phyloP scores from a whole-genome alignment of 83 land plant species.

The Diphasiastrum complanatum region DNA sequence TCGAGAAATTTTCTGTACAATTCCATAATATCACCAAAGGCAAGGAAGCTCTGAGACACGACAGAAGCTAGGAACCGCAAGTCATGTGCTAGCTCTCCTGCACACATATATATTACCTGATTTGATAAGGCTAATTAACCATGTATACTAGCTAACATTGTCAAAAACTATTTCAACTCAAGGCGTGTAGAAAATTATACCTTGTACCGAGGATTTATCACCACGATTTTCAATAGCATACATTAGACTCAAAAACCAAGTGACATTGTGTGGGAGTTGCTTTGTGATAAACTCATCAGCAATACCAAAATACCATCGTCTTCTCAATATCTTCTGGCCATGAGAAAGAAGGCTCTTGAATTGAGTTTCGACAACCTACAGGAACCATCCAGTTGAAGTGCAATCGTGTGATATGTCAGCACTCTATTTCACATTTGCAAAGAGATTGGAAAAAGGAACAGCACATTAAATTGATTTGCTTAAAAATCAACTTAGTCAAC shows the following conservation, averaged over 20 bases:
- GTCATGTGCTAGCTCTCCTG: conserved; percentile 96
- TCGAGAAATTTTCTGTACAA: conserved; percentile 79
- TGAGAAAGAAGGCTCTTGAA: conserved; percentile 71
- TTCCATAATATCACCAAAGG: conserved; percentile 97
- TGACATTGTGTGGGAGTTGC: conserved; percentile 96
- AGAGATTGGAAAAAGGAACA: no score
- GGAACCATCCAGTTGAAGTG: not conserved
- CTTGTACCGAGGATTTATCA: conserved; percentile 81
- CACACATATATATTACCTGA: conserved; percentile 3
- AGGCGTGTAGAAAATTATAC: conserved; percentile 21
- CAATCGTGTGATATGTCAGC: no score
- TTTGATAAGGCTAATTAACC: not conserved
- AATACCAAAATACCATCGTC: conserved; percentile 85
- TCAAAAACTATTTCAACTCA: not conserved
- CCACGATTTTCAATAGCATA: conserved; percentile 93
- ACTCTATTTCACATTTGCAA: no score
- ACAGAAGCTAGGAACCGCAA: conserved; percentile 94
- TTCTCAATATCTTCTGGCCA: conserved; percentile 50
- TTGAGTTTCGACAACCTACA: conserved; percentile 76
- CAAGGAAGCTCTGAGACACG: conserved; percentile 97
- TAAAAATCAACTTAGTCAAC: no score
- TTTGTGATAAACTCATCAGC: conserved; percentile 92
- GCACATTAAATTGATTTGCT: no score
- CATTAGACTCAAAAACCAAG: conserved; percentile 89
- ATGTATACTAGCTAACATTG: not conserved